These are phyloP conservation scores for Ophiostoma sp. DNA, from an alignment of 2,329 filamentous ascomycete species.

Conservation along the genomic window DNA sequence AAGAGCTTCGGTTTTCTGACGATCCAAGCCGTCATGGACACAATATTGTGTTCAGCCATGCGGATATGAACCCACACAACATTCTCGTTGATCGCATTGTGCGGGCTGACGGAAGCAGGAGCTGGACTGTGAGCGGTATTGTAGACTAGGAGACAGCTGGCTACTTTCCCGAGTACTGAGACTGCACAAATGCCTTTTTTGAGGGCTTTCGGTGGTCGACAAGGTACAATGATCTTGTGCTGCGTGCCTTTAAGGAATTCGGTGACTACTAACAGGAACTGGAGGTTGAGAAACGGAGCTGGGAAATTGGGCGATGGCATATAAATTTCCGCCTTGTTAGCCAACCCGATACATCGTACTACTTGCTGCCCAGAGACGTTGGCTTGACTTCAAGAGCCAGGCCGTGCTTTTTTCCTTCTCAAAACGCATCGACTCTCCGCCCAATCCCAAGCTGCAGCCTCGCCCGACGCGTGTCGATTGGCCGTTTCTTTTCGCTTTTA, in stretches of 20 bases:
- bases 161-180: neutral
- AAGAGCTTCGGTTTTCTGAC: neutral
- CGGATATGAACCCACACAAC: neutral
- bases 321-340: neutral
- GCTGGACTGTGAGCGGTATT: neutral
- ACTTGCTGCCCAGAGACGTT: neutral
- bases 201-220: neutral
- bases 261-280: neutral
- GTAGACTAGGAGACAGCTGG: neutral
- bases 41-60: neutral
- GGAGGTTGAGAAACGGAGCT: neutral
- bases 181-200: neutral
- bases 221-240: neutral
- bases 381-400: neutral
- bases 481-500: neutral
- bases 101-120: neutral
- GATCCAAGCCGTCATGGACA: neutral
- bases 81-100: neutral
- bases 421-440: neutral
- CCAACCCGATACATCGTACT: too few relatives aligned
- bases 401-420: neutral
- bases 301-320: neutral
- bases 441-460: conserved; percentile 6
- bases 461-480: conserved; percentile 15
- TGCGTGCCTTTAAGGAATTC: neutral